Base-by-base conservation (phyloP, 495 filamentous ascomycete species). In the Trichoderma reesei region DNA sequence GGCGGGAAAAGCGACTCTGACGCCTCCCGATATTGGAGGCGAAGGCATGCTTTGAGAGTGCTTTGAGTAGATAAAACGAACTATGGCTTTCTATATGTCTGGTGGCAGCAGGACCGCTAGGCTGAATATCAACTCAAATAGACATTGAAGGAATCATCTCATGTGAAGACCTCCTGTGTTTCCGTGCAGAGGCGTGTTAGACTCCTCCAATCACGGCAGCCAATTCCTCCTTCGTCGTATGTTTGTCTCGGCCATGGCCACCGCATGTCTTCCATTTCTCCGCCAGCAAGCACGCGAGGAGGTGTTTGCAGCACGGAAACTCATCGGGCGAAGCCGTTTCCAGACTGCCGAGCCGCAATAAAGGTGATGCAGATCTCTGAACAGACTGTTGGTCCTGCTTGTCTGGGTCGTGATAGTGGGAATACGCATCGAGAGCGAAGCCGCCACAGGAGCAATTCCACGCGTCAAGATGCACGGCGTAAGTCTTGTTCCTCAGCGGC, bases 381-480 rank as follows among this genome's bases (percentile, higher is more conserved):
- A 56, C n/a, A n/a, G n/a, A 9, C 51, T 56, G 18, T 14, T 33
- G 2, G 10, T 4, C 18, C 3, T 13, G 75, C 77, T 56, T 7
- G 39, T 26, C 64, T 64, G 11, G 63, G 13, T 61, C 63, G 59
- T 60, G n/a, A n/a, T n/a, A 59, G 75, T 69, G 31, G 83, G 83
- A 65, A 90, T 34, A 90, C 44, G 84, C 82, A 38, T 84, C 76
- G 65, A 93, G 87, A 0, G 88, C 81, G 71, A 96, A 97, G 3
- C 85, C 86, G 1, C 90, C 87, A 78, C 92, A 97, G 10, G 84
- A 88, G 72, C 92, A 97, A 71, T 90, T 91, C 92, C 92, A 97
- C n/a, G 90, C 87, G 3, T 69, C 64, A 7, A 89, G 76, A 8
- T 85, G 82, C 33, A 96, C 89, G 68, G 88, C 81, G 74, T 96